Percentiles rank a stretch among this genome's conserved stretches.
Conservation (phyloP, 1,139 yeast species). For the Hanseniaspora uvarum region DNA sequence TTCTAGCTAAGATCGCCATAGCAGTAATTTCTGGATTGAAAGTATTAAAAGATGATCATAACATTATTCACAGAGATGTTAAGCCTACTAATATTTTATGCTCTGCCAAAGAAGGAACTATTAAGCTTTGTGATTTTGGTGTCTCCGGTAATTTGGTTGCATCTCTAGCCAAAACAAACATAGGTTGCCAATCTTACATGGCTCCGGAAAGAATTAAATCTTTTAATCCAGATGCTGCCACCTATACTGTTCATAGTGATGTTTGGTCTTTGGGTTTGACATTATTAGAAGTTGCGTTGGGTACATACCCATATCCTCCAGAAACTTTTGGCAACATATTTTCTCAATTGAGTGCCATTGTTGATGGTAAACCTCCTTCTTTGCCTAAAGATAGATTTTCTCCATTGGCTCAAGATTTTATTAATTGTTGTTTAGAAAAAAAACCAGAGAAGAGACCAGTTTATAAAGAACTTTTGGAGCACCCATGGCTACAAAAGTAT, state of each 20-base stretch:
- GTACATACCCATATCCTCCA: conserved; percentile 89
- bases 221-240: conserved; percentile 50
- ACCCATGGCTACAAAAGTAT: conserved; percentile 67
- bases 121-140: conserved; percentile 92
- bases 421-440: conserved; percentile 67
- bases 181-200: conserved; percentile 98
- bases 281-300: conserved; percentile 78
- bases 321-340: conserved; percentile 85
- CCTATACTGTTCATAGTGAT: conserved; percentile 90
- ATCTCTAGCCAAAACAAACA: conserved; percentile 87
- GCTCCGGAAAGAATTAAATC: conserved; percentile 93
- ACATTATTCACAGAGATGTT: conserved; percentile 92
- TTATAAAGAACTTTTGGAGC: conserved; percentile 59
- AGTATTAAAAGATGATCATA: conserved; percentile 76
- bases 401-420: conserved; percentile 72
- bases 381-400: conserved; percentile 52
- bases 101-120: conserved; percentile 63
- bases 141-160: conserved; percentile 94
- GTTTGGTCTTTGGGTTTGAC: conserved; percentile 93
- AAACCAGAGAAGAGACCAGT: conserved; percentile 76
- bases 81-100: conserved; percentile 92
- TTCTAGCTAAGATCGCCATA: conserved; percentile 71
- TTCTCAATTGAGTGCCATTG: conserved; percentile 88
- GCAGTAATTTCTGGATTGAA: conserved; percentile 74
- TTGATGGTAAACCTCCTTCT: conserved; percentile 88